Percentiles rank a stretch among this genome's conserved stretches.
These are phyloP conservation scores for Pochonia chlamydosporia DNA, from an alignment of 2,329 filamentous ascomycete genomes.

Conservation along the genomic window DNA sequence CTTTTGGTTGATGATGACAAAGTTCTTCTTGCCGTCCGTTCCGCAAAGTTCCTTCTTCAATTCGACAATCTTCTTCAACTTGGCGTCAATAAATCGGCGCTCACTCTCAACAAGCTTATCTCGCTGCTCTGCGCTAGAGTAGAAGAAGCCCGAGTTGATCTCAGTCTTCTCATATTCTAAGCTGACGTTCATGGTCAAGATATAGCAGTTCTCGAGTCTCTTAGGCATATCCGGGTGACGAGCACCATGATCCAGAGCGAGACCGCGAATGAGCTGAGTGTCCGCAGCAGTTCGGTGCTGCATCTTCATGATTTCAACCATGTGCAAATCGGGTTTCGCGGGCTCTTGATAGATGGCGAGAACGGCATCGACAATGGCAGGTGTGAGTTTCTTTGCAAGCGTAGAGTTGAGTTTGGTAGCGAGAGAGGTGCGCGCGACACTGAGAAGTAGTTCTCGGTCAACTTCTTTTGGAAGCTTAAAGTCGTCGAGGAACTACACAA, in stretches of 20 bases:
- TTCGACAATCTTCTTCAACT: slow-evolving; percentile 95
- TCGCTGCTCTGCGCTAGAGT: slow-evolving; percentile 91
- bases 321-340: slow-evolving; percentile 92
- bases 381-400: slow-evolving; percentile 85
- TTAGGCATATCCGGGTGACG: slow-evolving; percentile 98
- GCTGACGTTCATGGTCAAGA: slow-evolving; percentile 92
- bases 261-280: slow-evolving; percentile 88
- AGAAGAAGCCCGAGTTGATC: slow-evolving; percentile 99
- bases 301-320: slow-evolving; percentile 99
- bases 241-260: slow-evolving; percentile 91
- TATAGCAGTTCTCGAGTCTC: slow-evolving; percentile 89
- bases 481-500: slow-evolving; percentile 74
- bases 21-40: slow-evolving; percentile 86
- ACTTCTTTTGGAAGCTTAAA: slow-evolving; percentile 89
- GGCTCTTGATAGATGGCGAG: slow-evolving; percentile 87
- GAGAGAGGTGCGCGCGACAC: slow-evolving; percentile 87
- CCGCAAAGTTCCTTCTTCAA: slow-evolving; percentile 97
- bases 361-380: slow-evolving; percentile 93
- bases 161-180: slow-evolving; percentile 99
- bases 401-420: slow-evolving; percentile 90
- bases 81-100: slow-evolving; percentile 90
- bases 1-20: slow-evolving; percentile 99
- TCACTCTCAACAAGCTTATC: slow-evolving; percentile 98
- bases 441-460: slow-evolving; percentile 89
- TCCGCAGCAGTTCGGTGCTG: slow-evolving; percentile 95